A percentile compares a stretch with the other conserved stretches of the same genome.
These are phyloP conservation scores for Acanthamoeba sp. DNA, from an alignment of 208 protist genomes.

Conservation along the genomic window DNA sequence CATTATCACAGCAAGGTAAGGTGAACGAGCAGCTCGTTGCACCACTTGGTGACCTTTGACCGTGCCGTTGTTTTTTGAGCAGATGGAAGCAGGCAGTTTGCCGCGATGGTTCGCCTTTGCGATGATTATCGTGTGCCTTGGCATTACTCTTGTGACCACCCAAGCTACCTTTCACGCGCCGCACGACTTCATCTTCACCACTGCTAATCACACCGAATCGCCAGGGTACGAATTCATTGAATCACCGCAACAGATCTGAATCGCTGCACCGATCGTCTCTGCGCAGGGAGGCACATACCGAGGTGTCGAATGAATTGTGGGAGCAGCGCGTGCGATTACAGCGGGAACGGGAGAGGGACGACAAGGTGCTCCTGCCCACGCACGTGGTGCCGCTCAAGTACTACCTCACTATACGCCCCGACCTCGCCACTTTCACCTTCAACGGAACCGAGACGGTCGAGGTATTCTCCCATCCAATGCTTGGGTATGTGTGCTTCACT, in stretches of 20 bases:
- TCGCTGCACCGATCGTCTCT: too few relatives aligned
- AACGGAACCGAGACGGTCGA: slow-evolving; percentile 45
- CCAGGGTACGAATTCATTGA: background rate
- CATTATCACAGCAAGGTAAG: too few relatives aligned
- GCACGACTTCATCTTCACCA: background rate
- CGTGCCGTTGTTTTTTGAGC: background rate
- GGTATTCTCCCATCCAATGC: background rate
- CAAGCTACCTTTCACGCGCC: background rate
- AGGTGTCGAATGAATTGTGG: slow-evolving; percentile 6
- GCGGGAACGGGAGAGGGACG: slow-evolving; percentile 43
- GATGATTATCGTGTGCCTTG: background rate
- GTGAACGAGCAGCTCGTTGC: too few relatives aligned
- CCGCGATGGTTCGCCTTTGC: background rate
- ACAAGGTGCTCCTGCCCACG: slow-evolving; percentile 62
- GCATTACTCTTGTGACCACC: background rate
- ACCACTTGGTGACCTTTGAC: too few relatives aligned
- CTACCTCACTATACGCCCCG: slow-evolving; percentile 6
- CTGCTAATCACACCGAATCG: background rate
- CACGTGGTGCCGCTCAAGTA: slow-evolving; percentile 70
- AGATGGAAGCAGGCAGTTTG: background rate
- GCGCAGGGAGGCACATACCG: background rate
- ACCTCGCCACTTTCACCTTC: slow-evolving; percentile 68
- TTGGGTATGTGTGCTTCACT: too few relatives aligned
- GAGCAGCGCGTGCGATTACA: background rate
- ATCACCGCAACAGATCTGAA: background rate